Percentiles rank a stretch among this genome's conserved stretches.
Evolutionary conservation across 208 protist genomes (phyloP).

Genomic region (Leishmania aethiopica): DNA sequence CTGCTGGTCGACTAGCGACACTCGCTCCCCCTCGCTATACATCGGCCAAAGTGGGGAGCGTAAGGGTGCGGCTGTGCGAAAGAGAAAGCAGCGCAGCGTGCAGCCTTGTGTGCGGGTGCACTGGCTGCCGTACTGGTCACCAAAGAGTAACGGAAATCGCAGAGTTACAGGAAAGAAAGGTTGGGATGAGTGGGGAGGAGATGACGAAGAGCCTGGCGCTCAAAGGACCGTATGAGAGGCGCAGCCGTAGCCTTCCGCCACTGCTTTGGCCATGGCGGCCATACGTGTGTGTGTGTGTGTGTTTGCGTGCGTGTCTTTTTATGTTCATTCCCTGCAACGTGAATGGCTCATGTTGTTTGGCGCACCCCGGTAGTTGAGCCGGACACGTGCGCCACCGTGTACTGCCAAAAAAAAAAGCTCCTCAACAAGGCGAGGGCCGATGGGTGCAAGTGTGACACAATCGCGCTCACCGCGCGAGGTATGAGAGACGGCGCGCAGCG

Average conservation of each 20-base stretch:
- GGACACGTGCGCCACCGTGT: neutral
- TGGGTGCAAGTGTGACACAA: neutral
- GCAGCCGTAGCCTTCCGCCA: neutral
- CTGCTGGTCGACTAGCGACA: constrained; percentile 34
- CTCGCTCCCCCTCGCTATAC: constrained; percentile 25
- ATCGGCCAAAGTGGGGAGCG: neutral
- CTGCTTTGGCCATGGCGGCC: neutral
- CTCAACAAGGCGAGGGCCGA: neutral
- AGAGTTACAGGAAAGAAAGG: constrained; percentile 7
- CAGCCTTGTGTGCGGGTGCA: neutral
- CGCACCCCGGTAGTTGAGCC: neutral
- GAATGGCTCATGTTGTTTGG: neutral
- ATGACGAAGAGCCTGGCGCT: constrained; percentile 7
- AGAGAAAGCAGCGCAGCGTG: neutral
- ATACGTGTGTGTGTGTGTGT: neutral
- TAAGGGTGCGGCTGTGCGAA: neutral
- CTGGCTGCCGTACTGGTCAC: neutral
- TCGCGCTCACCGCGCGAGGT: neutral
- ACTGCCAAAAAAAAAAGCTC: neutral
- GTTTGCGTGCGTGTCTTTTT: neutral
- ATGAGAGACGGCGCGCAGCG: neutral
- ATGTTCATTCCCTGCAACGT: neutral
- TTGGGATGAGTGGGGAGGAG: constrained; percentile 12
- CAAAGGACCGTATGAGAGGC: neutral
- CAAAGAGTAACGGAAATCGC: neutral